Evolutionary conservation across 208 protist species (phyloP), one percentile per base, ranked within the genome.

Genomic region (Wallacemonas sp.): DNA sequence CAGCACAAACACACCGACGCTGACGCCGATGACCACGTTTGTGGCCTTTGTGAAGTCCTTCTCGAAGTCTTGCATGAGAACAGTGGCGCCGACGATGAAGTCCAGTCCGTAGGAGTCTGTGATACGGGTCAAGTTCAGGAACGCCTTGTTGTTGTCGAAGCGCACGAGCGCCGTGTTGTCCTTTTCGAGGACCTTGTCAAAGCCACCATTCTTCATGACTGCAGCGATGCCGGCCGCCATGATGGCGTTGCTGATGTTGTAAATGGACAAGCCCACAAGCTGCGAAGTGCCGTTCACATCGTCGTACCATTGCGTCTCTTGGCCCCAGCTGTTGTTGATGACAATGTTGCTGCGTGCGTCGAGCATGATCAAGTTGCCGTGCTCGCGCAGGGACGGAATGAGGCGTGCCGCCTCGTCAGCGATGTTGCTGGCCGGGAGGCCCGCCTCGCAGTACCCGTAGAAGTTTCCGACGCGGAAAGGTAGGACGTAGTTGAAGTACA

Each of bases 401-500:
- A 89, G 77, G 29, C 70, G 76, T 23, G 63, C 63, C 1, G 76
- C 74, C 57, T 86, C 84, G 22, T 65, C 57, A 32, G 86, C 66
- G 4, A 89, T 48, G 39, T 61, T 69, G 61, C 71, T 28, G 3
- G 71, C 75, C 48, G 72, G 66, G 45, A 80, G 70, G 29, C 77
- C 79, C 0, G 82, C 84, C 38, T 82, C 74, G 61, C 80, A 86
- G 57, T 65, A 77, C 46, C 84, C 84, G 61, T 74, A 65, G 38
- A 31, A 28, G 28, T 65, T 65, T 57, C 82, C 61, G n/a, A 90
- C 70, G 23, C 49, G 61, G 64, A 90, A 90, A n/a, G 84, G 84
- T 41, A 90, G 79, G 26, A 86, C 80, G 54, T 82, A 90, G 61
- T 84, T 83, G 74, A 90, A 90, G 75, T 86, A 90, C 41, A 71